Evolutionary conservation across 2,329 filamentous ascomycete genomes (phyloP).

Genomic region (Neoscytalidium dimidiatum): DNA sequence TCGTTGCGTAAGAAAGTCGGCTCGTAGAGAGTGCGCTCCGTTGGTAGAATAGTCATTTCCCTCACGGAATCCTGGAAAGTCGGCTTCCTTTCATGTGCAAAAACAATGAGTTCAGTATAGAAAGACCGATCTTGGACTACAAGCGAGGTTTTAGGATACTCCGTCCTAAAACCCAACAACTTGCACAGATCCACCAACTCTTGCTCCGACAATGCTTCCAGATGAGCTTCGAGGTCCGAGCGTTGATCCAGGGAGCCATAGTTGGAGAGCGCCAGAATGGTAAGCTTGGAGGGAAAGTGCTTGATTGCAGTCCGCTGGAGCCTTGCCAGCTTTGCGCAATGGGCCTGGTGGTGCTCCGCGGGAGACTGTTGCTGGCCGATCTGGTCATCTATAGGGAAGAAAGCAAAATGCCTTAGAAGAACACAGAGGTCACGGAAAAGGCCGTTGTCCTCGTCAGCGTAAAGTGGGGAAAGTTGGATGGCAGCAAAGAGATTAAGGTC

Average conservation of each 20-base stretch:
- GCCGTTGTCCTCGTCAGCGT: constrained; percentile 70
- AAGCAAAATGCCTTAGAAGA: constrained; percentile 82
- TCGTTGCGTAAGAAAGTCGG: constrained; percentile 77
- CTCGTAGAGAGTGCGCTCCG: constrained; percentile 80
- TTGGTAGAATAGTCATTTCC: constrained; percentile 76
- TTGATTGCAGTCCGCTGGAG: constrained; percentile 78
- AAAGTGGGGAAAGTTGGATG: constrained; percentile 76
- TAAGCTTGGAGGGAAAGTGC: constrained; percentile 85
- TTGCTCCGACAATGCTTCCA: constrained; percentile 70
- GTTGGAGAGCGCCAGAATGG: constrained; percentile 89
- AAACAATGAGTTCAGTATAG: constrained; percentile 71
- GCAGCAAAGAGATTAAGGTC: constrained; percentile 82
- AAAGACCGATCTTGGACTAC: constrained; percentile 66
- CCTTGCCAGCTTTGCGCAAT: constrained; percentile 74
- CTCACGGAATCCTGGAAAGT: constrained; percentile 81
- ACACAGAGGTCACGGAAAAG: constrained; percentile 78
- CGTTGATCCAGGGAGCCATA: constrained; percentile 84
- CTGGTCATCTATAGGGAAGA: constrained; percentile 90
- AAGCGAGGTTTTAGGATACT: constrained; percentile 73
- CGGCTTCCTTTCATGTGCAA: constrained; percentile 72
- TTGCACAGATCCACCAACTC: constrained; percentile 71
- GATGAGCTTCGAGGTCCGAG: constrained; percentile 73
- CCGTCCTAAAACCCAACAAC: constrained; percentile 74
- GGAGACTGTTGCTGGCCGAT: constrained; percentile 74
- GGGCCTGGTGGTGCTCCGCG: constrained; percentile 74